Percentiles rank a stretch among this genome's conserved stretches.
Evolutionary conservation across 2,329 filamentous ascomycete genomes (phyloP).

Genomic region (Elsinoe perseae): DNA sequence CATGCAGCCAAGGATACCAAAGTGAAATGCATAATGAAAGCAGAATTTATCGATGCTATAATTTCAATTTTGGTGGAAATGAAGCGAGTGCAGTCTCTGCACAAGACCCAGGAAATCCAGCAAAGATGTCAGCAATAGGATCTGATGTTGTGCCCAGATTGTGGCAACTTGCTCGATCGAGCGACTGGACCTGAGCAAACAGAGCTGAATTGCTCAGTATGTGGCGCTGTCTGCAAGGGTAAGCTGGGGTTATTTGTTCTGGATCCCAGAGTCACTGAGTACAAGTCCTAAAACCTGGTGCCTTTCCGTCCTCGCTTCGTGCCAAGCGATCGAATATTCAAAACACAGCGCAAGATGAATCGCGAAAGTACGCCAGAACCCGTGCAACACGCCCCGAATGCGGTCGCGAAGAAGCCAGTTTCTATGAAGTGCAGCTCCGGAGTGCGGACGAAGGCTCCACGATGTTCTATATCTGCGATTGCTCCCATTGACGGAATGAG

Average conservation of each 20-base stretch:
- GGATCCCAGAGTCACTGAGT: too few relatives aligned
- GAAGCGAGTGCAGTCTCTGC: too few relatives aligned
- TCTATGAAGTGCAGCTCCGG: slow-evolving; percentile 75
- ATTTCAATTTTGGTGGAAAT: too few relatives aligned
- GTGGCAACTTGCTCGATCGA: slow-evolving; percentile 79
- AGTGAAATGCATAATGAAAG: not conserved
- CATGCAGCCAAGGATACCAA: slow-evolving; percentile 1
- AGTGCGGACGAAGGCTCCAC: slow-evolving; percentile 94
- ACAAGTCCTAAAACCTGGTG: slow-evolving; percentile 74
- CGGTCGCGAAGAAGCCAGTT: slow-evolving; percentile 73
- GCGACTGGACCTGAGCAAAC: slow-evolving; percentile 70
- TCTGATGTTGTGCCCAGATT: slow-evolving; percentile 92
- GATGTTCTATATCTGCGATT: slow-evolving; percentile 76
- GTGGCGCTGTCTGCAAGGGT: slow-evolving; percentile 80
- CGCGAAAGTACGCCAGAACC: slow-evolving; percentile 60
- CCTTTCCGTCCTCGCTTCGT: slow-evolving; percentile 83
- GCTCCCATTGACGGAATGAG: slow-evolving; percentile 65
- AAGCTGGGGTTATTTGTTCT: slow-evolving; percentile 14
- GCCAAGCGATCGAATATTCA: slow-evolving; percentile 83
- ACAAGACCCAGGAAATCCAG: too few relatives aligned
- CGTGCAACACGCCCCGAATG: slow-evolving; percentile 71
- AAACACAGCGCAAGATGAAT: slow-evolving; percentile 66
- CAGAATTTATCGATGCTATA: not conserved
- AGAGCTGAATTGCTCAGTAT: slow-evolving; percentile 74
- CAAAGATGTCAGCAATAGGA: slow-evolving; percentile 76